Evolutionary conservation across 768 basidiomycete genomes (phyloP).

Genomic region (Cystobasidium tubakii): DNA sequence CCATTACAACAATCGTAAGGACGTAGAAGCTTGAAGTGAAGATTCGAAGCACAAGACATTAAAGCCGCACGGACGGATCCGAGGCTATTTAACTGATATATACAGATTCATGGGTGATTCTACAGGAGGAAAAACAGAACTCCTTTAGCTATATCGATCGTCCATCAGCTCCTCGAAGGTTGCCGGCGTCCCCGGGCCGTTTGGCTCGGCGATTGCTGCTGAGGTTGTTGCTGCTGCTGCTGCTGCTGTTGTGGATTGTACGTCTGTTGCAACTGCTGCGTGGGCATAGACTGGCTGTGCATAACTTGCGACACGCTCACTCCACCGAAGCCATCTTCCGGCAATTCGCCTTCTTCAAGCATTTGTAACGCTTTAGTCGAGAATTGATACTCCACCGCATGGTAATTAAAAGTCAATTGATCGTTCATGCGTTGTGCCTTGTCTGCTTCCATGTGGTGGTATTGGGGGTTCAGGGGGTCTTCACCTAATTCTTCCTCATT

Average conservation of each 20-base stretch:
- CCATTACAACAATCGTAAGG: background rate
- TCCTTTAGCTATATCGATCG: too few species aligned
- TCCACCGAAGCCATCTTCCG: constrained; percentile 34
- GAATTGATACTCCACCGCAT: constrained; percentile 31
- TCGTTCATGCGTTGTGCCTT: constrained; percentile 33
- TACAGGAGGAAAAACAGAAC: too few species aligned
- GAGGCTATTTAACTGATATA: background rate
- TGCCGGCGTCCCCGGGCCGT: background rate
- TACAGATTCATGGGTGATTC: background rate
- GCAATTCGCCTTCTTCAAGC: constrained; percentile 33
- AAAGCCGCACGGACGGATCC: background rate
- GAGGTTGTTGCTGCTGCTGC: background rate
- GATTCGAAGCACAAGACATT: background rate
- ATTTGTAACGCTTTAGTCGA: constrained; percentile 29
- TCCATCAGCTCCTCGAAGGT: background rate
- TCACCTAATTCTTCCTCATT: constrained; percentile 30
- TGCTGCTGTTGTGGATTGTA: background rate
- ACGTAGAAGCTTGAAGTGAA: background rate
- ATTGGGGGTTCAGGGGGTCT: constrained; percentile 34
- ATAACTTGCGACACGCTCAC: constrained; percentile 30
- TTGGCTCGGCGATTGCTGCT: constrained; percentile 2
- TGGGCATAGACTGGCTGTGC: constrained; percentile 8
- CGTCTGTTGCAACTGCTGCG: background rate
- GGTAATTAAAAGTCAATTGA: constrained; percentile 30
- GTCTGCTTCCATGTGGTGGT: constrained; percentile 35